Conservation (phyloP, 2,329 filamentous ascomycete genomes). For the Nothopassalora personata region DNA sequence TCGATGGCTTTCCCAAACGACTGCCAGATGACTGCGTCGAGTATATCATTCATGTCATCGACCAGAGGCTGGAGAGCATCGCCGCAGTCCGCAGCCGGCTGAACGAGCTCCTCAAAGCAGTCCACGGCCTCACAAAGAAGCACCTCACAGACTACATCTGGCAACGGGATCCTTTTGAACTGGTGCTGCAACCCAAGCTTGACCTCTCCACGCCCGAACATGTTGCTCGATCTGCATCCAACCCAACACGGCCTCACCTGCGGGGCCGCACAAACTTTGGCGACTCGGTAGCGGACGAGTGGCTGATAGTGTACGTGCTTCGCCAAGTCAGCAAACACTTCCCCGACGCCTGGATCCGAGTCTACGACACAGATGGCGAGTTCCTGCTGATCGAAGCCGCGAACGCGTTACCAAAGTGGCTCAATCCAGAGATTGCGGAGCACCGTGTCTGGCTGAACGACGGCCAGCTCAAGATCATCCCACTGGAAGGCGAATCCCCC, state of each 20-base stretch:
- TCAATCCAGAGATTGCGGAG: conserved; percentile 83
- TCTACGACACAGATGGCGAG: conserved; percentile 86
- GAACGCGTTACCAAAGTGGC: conserved; percentile 78
- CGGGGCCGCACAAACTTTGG: conserved; percentile 79
- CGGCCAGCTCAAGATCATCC: conserved; percentile 69
- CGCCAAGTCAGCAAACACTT: conserved; percentile 72
- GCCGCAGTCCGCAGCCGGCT: conserved; percentile 59
- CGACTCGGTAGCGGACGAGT: conserved; percentile 94
- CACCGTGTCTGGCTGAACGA: conserved; percentile 86
- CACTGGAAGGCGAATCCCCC: conserved; percentile 37
- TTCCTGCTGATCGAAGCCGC: conserved; percentile 94
- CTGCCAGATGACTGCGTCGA: conserved; percentile 81
- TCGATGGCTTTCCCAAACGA: conserved; percentile 59
- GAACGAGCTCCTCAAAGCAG: conserved; percentile 66
- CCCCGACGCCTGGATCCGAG: conserved; percentile 70
- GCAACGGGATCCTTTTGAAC: conserved; percentile 78
- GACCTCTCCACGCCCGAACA: conserved; percentile 8
- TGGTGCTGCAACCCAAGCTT: conserved; percentile 55
- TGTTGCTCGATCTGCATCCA: neutral
- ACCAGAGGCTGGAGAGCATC: conserved; percentile 43
- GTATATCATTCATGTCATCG: conserved; percentile 71
- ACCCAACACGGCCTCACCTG: conserved; percentile 38
- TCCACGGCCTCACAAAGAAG: conserved; percentile 56
- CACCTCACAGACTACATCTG: conserved; percentile 86
- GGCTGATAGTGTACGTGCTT: conserved; percentile 88